Percentiles rank a stretch among this genome's conserved stretches.
Evolutionary conservation across 768 basidiomycete species (phyloP).

Genomic region (Cystofilobasidium capitatum): DNA sequence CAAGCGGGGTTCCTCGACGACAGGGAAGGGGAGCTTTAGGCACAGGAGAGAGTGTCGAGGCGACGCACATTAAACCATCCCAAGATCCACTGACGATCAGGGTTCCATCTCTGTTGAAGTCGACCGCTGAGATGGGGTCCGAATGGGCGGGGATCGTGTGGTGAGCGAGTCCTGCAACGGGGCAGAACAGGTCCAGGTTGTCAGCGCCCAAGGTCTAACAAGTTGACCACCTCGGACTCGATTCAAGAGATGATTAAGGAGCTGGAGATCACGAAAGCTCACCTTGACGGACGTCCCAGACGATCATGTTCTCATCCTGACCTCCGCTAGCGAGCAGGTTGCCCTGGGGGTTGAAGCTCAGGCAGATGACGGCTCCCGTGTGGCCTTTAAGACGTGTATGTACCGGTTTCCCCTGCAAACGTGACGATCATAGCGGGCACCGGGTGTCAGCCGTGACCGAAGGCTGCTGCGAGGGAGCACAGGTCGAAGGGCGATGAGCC

Average conservation of each 20-base stretch:
- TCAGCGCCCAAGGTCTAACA: too few relatives aligned
- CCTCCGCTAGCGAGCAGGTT: slow-evolving; percentile 87
- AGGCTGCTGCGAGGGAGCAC: too few relatives aligned
- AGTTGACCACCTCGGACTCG: too few relatives aligned
- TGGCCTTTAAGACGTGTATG: slow-evolving; percentile 61
- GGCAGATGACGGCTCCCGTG: slow-evolving; percentile 87
- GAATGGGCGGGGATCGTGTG: slow-evolving; percentile 90
- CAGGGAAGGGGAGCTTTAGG: too few relatives aligned
- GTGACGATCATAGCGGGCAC: slow-evolving; percentile 29
- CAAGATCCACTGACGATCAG: slow-evolving; percentile 89
- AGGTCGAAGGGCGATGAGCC: neutral
- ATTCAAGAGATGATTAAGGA: too few relatives aligned
- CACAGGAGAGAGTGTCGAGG: neutral
- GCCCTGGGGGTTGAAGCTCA: slow-evolving; percentile 81
- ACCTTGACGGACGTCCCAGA: slow-evolving; percentile 96
- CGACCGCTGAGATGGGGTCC: slow-evolving; percentile 88
- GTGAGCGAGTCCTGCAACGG: slow-evolving; percentile 60
- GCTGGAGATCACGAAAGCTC: slow-evolving; percentile 19
- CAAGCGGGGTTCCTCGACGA: neutral
- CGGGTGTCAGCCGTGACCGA: too few relatives aligned
- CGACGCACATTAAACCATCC: slow-evolving; percentile 81
- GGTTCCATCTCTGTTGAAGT: slow-evolving; percentile 89
- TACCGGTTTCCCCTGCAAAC: slow-evolving; percentile 44
- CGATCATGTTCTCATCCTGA: slow-evolving; percentile 86
- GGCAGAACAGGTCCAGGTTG: too few relatives aligned